Base-by-base conservation (phyloP, 2,329 filamentous ascomycete genomes). In the Macrophomina pseudophaseolina region DNA sequence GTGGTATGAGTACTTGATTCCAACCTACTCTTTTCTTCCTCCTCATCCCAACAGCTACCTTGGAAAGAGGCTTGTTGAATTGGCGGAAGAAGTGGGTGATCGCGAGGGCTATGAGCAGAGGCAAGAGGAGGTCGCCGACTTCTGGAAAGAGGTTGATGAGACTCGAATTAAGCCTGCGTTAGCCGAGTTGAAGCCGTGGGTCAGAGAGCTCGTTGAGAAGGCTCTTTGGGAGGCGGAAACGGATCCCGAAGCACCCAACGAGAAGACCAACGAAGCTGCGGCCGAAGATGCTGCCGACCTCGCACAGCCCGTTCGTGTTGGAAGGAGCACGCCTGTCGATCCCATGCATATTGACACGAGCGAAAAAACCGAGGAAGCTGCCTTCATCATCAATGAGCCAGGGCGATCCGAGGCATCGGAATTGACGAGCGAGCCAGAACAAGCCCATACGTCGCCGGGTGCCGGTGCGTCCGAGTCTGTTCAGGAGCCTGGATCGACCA, bases 1-100 rank as follows among this genome's bases (percentile, higher is more conserved):
- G 71, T 96, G 94, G 85, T 99, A 99, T 80, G 95, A 99, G 81
- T 99, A 99, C 76, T 84, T 99, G 63, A 92, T 99, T 78, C 95
- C 95, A 2, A 95, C 91, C 49, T 93, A 98, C 79, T 93, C 91
- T 66, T 91, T 99, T 72, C 82, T 99, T 38, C 95, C 95, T 23
- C 95, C 95, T 0, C 94, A 98, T 76, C 94, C 94, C 0, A 90
- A 90, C 69, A 96, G 92, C 68, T 97, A 87, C 76, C 79, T 99
- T 42, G 94, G 92, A 8, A 91, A 90, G 80, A 92, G 93, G 75
- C 82, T 97, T n/a, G 85, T 88, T n/a, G 88, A 94, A 72, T 82
- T 88, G 64, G 92, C 92, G 0, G 89, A 91, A 75, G 88, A 92
- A 76, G 87, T 90, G 62, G 88, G 88, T 1, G 88, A 91, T 54